Conservation (phyloP, 2,329 filamentous ascomycete genomes). For the Penicillium janthinellum region DNA sequence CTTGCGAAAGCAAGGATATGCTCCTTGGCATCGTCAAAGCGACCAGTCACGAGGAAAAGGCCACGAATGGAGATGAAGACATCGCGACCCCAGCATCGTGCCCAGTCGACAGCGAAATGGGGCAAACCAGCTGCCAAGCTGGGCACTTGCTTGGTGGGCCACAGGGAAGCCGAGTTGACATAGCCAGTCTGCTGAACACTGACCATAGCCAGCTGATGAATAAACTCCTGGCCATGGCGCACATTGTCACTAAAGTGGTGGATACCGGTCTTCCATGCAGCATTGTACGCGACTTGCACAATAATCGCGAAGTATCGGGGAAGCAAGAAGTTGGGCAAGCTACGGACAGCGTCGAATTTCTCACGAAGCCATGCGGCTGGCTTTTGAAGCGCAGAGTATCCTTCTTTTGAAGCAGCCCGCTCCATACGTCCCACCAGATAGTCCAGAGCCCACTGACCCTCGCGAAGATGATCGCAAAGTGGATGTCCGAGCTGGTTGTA, state of each 20-base stretch:
- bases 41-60: constrained; percentile 85
- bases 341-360: constrained; percentile 82
- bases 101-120: constrained; percentile 93
- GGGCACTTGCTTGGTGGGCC: constrained; percentile 80
- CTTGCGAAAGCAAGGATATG: constrained; percentile 95
- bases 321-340: constrained; percentile 82
- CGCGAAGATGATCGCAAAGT: constrained; percentile 86
- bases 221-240: constrained; percentile 79
- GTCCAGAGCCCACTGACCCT: constrained; percentile 90
- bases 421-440: constrained; percentile 81
- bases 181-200: constrained; percentile 88
- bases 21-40: constrained; percentile 85
- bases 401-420: constrained; percentile 64
- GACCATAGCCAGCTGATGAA: constrained; percentile 86
- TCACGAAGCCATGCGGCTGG: constrained; percentile 78
- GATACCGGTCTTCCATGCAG: constrained; percentile 75
- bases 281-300: constrained; percentile 82
- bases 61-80: constrained; percentile 95
- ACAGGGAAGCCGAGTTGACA: constrained; percentile 87
- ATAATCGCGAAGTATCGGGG: constrained; percentile 93
- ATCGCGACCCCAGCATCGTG: constrained; percentile 94
- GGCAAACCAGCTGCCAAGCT: constrained; percentile 89
- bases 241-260: constrained; percentile 78
- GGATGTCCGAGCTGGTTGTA: constrained; percentile 93
- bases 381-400: constrained; percentile 63